A percentile compares a stretch with the other conserved stretches of the same genome.
Evolutionary conservation across 2,329 filamentous ascomycete species (phyloP).

Genomic region (Epichloe typhina): DNA sequence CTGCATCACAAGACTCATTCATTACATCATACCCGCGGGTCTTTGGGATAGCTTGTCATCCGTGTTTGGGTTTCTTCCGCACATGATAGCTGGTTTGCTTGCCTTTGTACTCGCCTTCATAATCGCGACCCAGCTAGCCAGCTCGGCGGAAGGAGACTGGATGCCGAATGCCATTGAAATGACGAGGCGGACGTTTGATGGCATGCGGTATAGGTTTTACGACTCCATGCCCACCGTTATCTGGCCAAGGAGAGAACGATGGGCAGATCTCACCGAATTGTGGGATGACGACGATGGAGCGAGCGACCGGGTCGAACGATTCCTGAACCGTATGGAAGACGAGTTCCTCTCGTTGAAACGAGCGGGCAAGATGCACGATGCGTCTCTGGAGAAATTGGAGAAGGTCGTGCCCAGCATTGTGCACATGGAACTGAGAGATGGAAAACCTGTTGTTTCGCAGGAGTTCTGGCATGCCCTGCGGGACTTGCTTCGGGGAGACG

Average conservation of each 20-base stretch:
- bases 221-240: conserved; percentile 14
- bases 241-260: conserved; percentile 13
- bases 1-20: conserved; percentile 7
- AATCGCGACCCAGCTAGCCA: conserved; percentile 2
- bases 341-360: conserved; percentile 18
- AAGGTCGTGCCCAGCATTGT: conserved; percentile 42
- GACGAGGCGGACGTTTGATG: conserved; percentile 4
- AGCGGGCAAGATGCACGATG: conserved; percentile 21
- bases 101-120: conserved; percentile 5
- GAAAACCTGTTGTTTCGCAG: conserved; percentile 39
- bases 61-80: conserved; percentile 4
- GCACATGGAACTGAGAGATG: conserved; percentile 38
- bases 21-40: conserved; percentile 4
- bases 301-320: conserved; percentile 10
- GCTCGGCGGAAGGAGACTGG: conserved; percentile 5
- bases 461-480: conserved; percentile 56
- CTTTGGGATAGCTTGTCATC: conserved; percentile 7
- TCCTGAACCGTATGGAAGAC: conserved; percentile 15
- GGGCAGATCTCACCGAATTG: conserved; percentile 9
- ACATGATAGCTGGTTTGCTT: conserved; percentile 3
- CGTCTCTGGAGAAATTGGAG: conserved; percentile 30
- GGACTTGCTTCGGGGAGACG: conserved; percentile 36
- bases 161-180: neutral
- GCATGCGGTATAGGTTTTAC: conserved; percentile 9
- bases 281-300: conserved; percentile 11